Conservation (phyloP, 257 asterid species). For the Solanum ossicruentum region DNA sequence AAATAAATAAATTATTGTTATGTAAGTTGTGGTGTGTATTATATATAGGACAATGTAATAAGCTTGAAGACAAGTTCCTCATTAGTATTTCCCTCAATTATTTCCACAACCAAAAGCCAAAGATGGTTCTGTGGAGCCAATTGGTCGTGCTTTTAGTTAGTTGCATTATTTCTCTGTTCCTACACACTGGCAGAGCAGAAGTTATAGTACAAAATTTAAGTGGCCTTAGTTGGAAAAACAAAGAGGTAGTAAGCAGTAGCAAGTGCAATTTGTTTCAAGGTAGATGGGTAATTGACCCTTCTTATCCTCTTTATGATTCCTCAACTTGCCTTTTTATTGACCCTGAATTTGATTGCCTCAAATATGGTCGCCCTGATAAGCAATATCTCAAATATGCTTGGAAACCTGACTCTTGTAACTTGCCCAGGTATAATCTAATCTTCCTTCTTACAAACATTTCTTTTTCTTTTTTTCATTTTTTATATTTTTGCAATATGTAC, state of each 20-base stretch:
- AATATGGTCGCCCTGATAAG: slow-evolving; percentile 54
- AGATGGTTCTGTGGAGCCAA: slow-evolving; percentile 1
- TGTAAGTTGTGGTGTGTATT: background rate
- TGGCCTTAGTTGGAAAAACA: background rate
- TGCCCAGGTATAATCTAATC: slow-evolving; percentile 32
- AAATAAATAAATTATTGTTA: background rate
- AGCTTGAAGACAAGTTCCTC: background rate
- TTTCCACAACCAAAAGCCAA: background rate
- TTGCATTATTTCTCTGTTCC: background rate
- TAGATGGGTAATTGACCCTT: slow-evolving; percentile 40
- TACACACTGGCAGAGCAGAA: background rate
- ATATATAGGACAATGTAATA: background rate
- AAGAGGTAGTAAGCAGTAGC: slow-evolving; percentile 7
- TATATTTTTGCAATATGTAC: background rate
- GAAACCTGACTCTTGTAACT: slow-evolving; percentile 47
- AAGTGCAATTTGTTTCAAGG: slow-evolving; percentile 57
- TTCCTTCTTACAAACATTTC: background rate
- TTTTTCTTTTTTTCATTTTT: background rate
- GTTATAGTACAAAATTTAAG: background rate
- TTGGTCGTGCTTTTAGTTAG: background rate
- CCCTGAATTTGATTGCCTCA: slow-evolving; percentile 53
- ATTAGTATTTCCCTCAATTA: background rate
- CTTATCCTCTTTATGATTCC: slow-evolving; percentile 40
- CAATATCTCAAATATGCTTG: slow-evolving; percentile 50
- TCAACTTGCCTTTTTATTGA: slow-evolving; percentile 52